Evolutionary conservation across 1,284 basidiomycete species (phyloP), one percentile per base, ranked within the genome.

Genomic region (Exobasidium cylindrosporum): DNA sequence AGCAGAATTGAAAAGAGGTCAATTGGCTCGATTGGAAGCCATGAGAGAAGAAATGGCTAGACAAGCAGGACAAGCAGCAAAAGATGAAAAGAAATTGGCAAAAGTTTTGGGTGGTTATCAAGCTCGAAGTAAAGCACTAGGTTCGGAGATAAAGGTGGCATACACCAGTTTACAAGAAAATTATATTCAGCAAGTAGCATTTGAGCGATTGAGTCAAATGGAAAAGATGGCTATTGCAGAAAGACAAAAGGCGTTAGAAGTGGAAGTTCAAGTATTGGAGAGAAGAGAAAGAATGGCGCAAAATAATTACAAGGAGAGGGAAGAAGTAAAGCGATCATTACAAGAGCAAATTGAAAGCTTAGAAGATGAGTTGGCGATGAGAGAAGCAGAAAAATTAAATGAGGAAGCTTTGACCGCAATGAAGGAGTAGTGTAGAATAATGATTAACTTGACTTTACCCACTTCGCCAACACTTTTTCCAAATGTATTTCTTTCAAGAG

Each of bases 21-120:
- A 89, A 72, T 78, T 82, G 0, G 77, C 83, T 5, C 81, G 88
- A 54, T 83, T 97, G 58, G 84, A 86, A 11, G 83, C 86, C 46
- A 84, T 84, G 60, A 86, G 88, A 26, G 87, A 87, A n/a, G 81
- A 82, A 50, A 92, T 99, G 88, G 82, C 87, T n/a, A 87, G 86
- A 72, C 89, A 91, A 74, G 91, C 91, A 0, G 85, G 84, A 53
- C 90, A 89, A 74, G 89, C 90, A 0, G 82, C 86, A 45, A 99
- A 97, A 82, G 81, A 85, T 3, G 96, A 98, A 83, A 97, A 95
- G 86, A 94, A 92, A 81, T 86, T 98, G 21, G 85, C 83, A 13
- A 87, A 95, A 67, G 85, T 87, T 24, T 85, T 98, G 5, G 94
- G 93, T 45, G 96, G 96, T 1, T 98, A 98, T 81, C 87, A 91